Percentiles rank a stretch among this genome's conserved stretches.
Evolutionary conservation across 495 filamentous ascomycete species (phyloP).

Genomic region (Xylaria cubensis): DNA sequence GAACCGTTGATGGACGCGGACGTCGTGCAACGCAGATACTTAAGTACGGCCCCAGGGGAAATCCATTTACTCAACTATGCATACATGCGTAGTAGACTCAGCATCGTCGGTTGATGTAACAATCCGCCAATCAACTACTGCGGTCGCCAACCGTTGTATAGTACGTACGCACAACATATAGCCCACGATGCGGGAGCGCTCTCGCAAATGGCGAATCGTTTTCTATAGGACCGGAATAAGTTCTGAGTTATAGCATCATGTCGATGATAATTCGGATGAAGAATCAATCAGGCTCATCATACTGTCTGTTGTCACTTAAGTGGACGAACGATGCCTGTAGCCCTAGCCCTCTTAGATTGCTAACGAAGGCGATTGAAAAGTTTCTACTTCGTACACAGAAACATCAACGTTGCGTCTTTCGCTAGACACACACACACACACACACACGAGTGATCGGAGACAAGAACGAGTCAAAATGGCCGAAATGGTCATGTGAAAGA

Average conservation of each 20-base stretch:
- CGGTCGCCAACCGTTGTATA: background rate
- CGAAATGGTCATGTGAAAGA: conserved; percentile 19
- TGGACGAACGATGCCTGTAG: too few relatives aligned
- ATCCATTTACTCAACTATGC: conserved; percentile 14
- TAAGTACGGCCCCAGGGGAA: conserved; percentile 14
- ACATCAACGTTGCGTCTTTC: background rate
- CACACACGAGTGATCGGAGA: background rate
- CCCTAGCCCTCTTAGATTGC: background rate
- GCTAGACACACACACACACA: background rate
- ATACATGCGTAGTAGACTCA: background rate
- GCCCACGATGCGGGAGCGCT: background rate
- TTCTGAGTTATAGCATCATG: conserved; percentile 4
- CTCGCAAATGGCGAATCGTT: background rate
- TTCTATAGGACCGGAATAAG: conserved; percentile 6
- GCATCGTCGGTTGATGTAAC: conserved; percentile 9
- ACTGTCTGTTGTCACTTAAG: background rate
- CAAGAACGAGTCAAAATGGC: conserved; percentile 6
- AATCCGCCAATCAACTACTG: conserved; percentile 20
- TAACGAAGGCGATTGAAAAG: background rate
- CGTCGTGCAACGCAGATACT: conserved; percentile 5
- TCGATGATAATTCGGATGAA: background rate
- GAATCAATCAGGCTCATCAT: background rate
- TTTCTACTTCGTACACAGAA: background rate
- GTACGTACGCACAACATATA: background rate
- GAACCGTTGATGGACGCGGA: conserved; percentile 10